Base-by-base conservation (phyloP, 257 asterid genomes). In the Nicotiana otophora region DNA sequence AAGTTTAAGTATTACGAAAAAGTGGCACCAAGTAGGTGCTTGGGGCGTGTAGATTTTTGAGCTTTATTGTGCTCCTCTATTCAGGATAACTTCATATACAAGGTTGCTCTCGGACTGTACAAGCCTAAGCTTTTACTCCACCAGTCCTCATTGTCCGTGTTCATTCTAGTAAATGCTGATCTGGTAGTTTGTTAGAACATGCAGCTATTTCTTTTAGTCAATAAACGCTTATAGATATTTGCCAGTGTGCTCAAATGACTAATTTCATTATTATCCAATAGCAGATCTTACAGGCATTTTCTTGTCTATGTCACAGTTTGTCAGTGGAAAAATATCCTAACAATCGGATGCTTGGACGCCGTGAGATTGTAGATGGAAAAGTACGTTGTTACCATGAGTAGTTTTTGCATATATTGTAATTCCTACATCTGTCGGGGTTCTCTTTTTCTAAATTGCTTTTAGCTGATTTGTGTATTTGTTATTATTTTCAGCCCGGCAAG, bases 271-370 rank as follows among this genome's bases (percentile, higher is more conserved):
- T 48, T 26, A 48, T 15, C 36, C 51, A 74, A 26, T 23, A 48
- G 23, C 42, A 48, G 9, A 74, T 74, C 80, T 74, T 14, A 74
- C 28, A 48, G 16, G 51, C 16, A 74, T 26, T 74, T 42, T 51
- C 79, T 83, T 67, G 16, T 86, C 53, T 80, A 12, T 88, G 76
- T 81, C 72, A 53, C 94, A 96, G 99, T 78, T 57, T 92, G 89
- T 89, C 99, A 10, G 98, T 93, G 60, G 94, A 96, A 77, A 94
- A 90, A 82, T 89, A 89, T 88, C 98, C 99, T 70, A 82, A 93
- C 61, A 96, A 93, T 84, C 88, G 34, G 65, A 96, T 96, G 99
- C 99, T 96, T 87, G 98, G 99, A 48, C 91, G 87, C 66, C 94
- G 97, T 80, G 95, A 94, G 82, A 69, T 90, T 69, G 90, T 88